Evolutionary conservation across 345 rosid genomes (phyloP).

Genomic region (Theobroma cacao): DNA sequence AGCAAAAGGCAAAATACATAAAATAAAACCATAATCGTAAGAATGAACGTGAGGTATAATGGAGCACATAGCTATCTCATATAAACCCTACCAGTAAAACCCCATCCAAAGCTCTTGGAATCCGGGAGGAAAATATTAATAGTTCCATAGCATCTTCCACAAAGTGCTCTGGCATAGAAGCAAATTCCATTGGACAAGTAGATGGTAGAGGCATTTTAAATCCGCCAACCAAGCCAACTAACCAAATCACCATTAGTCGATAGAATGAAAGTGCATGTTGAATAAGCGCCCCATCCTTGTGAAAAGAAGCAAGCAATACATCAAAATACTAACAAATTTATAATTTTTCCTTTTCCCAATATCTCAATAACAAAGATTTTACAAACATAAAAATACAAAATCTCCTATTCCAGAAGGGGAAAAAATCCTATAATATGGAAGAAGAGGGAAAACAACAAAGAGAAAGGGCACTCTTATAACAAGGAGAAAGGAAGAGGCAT

Average conservation of each 20-base stretch:
- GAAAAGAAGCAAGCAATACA: constrained; percentile 1
- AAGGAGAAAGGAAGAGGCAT: not conserved
- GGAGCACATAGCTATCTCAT: constrained; percentile 1
- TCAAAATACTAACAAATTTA: not conserved
- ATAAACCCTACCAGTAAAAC: constrained; percentile 57
- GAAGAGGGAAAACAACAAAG: not conserved
- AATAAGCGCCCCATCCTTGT: constrained; percentile 73
- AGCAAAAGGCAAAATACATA: constrained; percentile 16
- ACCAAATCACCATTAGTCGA: constrained; percentile 85
- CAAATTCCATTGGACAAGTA: constrained; percentile 87
- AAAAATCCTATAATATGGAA: not conserved
- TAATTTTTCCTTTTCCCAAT: not conserved
- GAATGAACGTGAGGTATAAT: not conserved
- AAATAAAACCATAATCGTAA: not conserved
- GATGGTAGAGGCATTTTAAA: constrained; percentile 90
- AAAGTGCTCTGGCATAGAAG: constrained; percentile 98
- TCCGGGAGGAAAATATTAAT: constrained; percentile 86
- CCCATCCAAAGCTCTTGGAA: constrained; percentile 91
- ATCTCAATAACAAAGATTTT: not conserved
- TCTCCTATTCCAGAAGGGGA: not conserved
- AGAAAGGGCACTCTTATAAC: not conserved
- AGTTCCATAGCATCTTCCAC: constrained; percentile 98
- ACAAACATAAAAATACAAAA: not conserved
- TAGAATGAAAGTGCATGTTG: constrained; percentile 86
- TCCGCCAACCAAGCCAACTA: constrained; percentile 89